Conservation (phyloP, 345 rosid species). For the Brassica carinata region DNA sequence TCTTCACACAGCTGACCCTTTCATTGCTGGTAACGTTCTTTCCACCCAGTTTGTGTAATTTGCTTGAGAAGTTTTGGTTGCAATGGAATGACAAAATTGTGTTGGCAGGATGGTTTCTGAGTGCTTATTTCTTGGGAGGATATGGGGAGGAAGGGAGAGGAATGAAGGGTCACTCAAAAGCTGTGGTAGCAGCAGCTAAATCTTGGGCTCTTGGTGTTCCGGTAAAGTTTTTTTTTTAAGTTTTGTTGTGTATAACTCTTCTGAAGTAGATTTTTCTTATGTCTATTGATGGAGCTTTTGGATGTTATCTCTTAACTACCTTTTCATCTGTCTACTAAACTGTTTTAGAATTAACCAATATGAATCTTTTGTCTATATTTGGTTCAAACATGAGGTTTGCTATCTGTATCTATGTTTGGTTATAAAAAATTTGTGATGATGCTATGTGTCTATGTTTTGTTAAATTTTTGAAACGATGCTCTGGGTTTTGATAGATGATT, state of each 20-base stretch:
- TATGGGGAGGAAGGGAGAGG: conserved; percentile 85
- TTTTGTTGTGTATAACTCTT: background rate
- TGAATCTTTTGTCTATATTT: background rate
- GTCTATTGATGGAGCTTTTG: background rate
- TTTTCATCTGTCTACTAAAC: background rate
- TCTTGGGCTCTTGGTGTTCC: conserved; percentile 88
- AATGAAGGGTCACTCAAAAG: conserved; percentile 72
- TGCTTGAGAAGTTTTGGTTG: conserved; percentile 4
- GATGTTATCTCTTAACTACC: conserved; percentile 8
- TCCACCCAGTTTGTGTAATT: background rate
- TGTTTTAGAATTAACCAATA: background rate
- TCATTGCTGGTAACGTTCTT: conserved; percentile 63
- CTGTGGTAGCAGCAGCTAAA: conserved; percentile 70
- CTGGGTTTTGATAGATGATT: background rate
- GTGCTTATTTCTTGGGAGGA: conserved; percentile 93
- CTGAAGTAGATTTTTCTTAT: background rate
- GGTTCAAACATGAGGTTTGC: background rate
- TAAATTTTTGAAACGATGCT: background rate
- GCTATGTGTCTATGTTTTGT: background rate
- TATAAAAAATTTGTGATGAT: background rate
- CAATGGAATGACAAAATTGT: background rate
- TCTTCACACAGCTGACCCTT: conserved; percentile 93
- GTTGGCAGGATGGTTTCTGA: conserved; percentile 80
- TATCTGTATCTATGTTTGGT: background rate
- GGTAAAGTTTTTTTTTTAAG: conserved; percentile 42